phyloP scores from a whole-genome alignment of 352 stramenopile species.

The Globisporangium paddicum region DNA sequence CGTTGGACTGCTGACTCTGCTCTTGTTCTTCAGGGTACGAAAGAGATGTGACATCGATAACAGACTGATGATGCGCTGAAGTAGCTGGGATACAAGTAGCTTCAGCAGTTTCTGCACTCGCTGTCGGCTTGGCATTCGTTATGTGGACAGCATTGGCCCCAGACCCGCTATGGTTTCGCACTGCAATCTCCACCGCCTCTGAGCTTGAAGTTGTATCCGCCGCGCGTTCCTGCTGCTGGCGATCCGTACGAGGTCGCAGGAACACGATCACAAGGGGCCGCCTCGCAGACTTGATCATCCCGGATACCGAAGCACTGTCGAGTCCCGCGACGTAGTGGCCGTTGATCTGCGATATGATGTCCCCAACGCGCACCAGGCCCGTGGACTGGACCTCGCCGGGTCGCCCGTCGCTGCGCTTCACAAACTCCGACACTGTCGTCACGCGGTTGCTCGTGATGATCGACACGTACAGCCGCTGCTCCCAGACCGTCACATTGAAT shows the following conservation, averaged over 20 bases:
- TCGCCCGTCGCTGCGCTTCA: constrained; percentile 34
- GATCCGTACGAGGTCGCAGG: not conserved
- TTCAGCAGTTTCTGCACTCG: not conserved
- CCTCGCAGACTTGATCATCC: constrained; percentile 37
- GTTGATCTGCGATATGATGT: constrained; percentile 55
- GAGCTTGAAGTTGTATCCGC: not conserved
- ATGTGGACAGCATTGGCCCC: not conserved
- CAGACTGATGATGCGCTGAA: not conserved
- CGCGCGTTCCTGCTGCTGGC: not conserved
- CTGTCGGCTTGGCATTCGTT: not conserved
- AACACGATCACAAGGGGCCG: constrained; percentile 50
- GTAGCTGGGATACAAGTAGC: not conserved
- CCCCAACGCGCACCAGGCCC: constrained; percentile 37
- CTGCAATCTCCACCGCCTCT: not conserved
- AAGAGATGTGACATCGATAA: not conserved
- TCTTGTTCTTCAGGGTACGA: not conserved
- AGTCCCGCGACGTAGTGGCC: constrained; percentile 25
- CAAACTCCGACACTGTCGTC: constrained; percentile 52
- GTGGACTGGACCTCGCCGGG: constrained; percentile 60
- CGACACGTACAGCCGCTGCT: constrained; percentile 53
- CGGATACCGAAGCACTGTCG: constrained; percentile 33
- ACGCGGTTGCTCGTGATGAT: constrained; percentile 51
- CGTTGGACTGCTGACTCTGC: not conserved
- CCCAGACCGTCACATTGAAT: constrained; percentile 44
- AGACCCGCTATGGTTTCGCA: not conserved